Conservation (phyloP, 345 rosid genomes). For the Capsella bursapastoris region DNA sequence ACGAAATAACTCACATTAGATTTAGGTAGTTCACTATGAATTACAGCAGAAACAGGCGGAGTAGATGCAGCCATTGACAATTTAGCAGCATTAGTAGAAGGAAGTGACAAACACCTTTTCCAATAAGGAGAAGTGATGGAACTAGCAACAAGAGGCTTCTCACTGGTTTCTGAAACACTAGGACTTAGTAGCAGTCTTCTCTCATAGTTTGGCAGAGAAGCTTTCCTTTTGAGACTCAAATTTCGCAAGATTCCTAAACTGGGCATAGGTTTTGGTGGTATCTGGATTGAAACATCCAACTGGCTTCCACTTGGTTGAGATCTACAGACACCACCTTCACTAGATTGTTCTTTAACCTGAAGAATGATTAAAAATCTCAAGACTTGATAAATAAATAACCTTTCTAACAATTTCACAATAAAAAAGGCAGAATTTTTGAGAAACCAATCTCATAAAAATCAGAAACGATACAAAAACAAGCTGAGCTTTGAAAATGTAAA, state of each 20-base stretch:
- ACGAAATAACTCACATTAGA: constrained; percentile 51
- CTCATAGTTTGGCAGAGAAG: constrained; percentile 56
- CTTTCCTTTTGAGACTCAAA: constrained; percentile 71
- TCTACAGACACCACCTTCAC: constrained; percentile 49
- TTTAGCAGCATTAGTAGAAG: constrained; percentile 65
- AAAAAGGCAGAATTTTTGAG: background rate
- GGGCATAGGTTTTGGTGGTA: constrained; percentile 62
- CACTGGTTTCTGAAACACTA: constrained; percentile 51
- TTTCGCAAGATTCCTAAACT: constrained; percentile 68
- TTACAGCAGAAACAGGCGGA: constrained; percentile 62
- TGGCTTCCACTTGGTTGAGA: constrained; percentile 59
- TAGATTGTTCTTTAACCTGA: constrained; percentile 46
- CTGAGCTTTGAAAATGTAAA: background rate
- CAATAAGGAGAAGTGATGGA: constrained; percentile 56
- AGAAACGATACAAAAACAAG: background rate
- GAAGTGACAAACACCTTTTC: constrained; percentile 83
- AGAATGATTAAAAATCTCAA: constrained; percentile 2
- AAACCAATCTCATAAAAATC: background rate
- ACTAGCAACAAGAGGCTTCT: constrained; percentile 56
- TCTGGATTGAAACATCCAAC: constrained; percentile 66
- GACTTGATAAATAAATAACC: background rate
- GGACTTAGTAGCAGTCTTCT: constrained; percentile 69
- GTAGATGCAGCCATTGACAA: constrained; percentile 55
- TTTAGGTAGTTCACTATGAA: constrained; percentile 53
- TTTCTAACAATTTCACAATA: background rate